Base-by-base conservation (phyloP, 2,329 filamentous ascomycete species). In the Fusarium hainanense region DNA sequence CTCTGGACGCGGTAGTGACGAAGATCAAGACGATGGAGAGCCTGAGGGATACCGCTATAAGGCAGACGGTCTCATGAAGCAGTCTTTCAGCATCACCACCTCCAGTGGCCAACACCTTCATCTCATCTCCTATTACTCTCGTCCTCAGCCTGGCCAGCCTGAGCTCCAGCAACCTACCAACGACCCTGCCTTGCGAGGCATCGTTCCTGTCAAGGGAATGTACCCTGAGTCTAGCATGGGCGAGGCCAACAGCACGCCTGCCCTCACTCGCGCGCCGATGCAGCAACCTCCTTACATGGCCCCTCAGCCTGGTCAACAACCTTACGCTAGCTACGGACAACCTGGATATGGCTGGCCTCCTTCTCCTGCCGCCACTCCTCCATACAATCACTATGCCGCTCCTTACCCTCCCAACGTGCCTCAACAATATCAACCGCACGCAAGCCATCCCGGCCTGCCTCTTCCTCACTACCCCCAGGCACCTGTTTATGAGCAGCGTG, bases 81-180 rank as follows among this genome's bases (percentile, higher is more conserved):
- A 99, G 82, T 98, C 96, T 0, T 99, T 98, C 85, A 98, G 95
- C 82, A 98, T 99, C 82, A 98, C 94, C 23, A 98, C 96, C 2
- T 93, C 92, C 3, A 90, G 87, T 40, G 76, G 93, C 70, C 94
- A 98, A 75, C 96, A 98, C 78, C 89, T 99, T 3, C 96, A 99
- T 82, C 87, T 99, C 54, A 99, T 99, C 82, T 98, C 95, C 75
- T 99, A 99, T 83, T 98, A 94, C 81, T 92, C 94, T 6, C 88
- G 94, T 58, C 92, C 93, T 28, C 89, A 93, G 62, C 89, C 92
- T 6, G 88, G 89, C 34, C 87, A 90, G 28, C 87, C 89, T 62
- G 92, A 92, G 52, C 85, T 98, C 30, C 88, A 89, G 70, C 92
- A 96, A 76, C 96, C 96, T 1, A 92, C 92, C 48, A 90, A 88